Evolutionary conservation across 495 filamentous ascomycete species (phyloP), one percentile per base, ranked within the genome.

Genomic region (Aspergillus olivimuriae): DNA sequence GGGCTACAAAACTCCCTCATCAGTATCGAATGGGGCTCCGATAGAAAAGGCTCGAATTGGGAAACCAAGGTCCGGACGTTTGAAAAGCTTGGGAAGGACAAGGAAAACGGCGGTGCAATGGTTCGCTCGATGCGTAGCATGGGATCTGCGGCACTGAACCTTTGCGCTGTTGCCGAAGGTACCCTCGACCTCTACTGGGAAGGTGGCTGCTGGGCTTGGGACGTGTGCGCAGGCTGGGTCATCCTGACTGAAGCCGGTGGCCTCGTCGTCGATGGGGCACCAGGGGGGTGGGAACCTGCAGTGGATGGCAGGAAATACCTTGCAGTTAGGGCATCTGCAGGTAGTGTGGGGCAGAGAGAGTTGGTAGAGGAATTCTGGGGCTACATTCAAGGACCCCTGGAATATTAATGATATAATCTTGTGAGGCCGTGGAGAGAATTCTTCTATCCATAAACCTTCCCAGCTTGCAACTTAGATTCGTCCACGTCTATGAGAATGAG

Each of bases 141-240:
- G 51, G 90, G 90, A 1, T 82, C 75, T 34, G 90, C 90, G 9
- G 90, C 89, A 21, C 63, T 95, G 54, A 95, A 95, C 54, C 56
- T 94, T 12, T 92, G 86, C 44, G 75, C 72, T n/a, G 82, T 89
- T 32, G 90, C 90, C 12, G 73, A 77, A 1, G 91, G 90, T 1
- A 76, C 79, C 51, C 49, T 92, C 22, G 90, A 96, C 66, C 41
- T 81, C 22, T 95, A 94, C 52, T 96, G 91, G 90, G 90, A 96
- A 56, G 88, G 86, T 11, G 90, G 91, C 6, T 91, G 86, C 60
- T 95, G 87, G 84, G 87, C 86, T 20, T 95, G 90, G 90, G 90
- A 96, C 68, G 88, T 95, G 10, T 85, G 83, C 51, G 90, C 91
- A 6, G 91, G 81, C 0, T 95, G 90, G 91, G 82, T 89, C 22